A percentile compares a stretch with the other conserved stretches of the same genome.
These are phyloP conservation scores for Cytospora chrysosperma DNA, from an alignment of 2,329 filamentous ascomycete species.

Conservation along the genomic window DNA sequence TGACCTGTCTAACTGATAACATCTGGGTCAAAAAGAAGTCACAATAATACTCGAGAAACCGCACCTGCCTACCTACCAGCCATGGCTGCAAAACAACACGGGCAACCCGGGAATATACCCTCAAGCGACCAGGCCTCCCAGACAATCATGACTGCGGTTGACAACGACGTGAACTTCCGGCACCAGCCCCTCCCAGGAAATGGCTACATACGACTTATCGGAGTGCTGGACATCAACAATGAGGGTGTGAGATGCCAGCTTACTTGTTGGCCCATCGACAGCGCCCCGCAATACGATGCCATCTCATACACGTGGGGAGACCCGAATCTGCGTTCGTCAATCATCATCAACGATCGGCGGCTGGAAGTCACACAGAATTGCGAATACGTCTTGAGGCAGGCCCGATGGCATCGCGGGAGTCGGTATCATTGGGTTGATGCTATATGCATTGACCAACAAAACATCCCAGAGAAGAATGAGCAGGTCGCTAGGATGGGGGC, in stretches of 20 bases:
- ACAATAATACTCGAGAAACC: neutral
- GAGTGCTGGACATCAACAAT: neutral
- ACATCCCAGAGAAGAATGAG: neutral
- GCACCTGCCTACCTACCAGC: too few relatives aligned
- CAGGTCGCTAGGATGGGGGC: slow-evolving; percentile 10
- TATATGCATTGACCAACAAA: slow-evolving; percentile 9
- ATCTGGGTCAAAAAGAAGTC: neutral
- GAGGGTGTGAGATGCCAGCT: neutral
- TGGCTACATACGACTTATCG: neutral
- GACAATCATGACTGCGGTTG: neutral
- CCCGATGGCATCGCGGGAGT: neutral
- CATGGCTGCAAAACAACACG: neutral
- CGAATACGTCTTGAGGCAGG: slow-evolving; percentile 11
- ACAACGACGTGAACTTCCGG: neutral
- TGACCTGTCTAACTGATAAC: neutral
- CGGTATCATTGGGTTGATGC: slow-evolving; percentile 11
- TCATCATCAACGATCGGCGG: neutral
- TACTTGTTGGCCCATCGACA: neutral
- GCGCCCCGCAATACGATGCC: neutral
- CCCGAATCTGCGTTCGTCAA: neutral
- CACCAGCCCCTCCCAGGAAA: neutral
- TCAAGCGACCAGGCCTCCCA: neutral
- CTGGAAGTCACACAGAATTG: slow-evolving; percentile 1
- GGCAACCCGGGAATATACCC: neutral
- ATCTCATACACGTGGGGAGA: slow-evolving; percentile 16